A percentile compares a stretch with the other conserved stretches of the same genome.
Evolutionary conservation across 2,329 filamentous ascomycete species (phyloP).

Genomic region (Epichloe glyceriae): DNA sequence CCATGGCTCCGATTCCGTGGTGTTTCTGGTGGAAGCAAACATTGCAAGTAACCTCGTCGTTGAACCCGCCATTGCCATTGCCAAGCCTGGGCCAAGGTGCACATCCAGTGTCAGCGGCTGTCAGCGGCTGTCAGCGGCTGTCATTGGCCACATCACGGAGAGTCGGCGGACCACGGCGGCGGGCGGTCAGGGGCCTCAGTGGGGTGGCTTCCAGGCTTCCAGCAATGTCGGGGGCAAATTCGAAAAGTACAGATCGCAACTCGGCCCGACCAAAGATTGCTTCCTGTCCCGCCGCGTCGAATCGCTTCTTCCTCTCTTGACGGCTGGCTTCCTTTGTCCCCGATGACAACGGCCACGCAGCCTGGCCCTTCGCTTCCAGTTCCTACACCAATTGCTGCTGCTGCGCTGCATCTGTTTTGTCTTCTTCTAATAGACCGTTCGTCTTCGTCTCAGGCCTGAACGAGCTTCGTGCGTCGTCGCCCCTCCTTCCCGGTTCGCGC

Average conservation of each 20-base stretch:
- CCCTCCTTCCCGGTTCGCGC: not conserved
- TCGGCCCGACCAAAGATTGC: not conserved
- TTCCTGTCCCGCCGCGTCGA: not conserved
- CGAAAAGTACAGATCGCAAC: conserved; percentile 4
- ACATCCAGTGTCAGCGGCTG: no score
- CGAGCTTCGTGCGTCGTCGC: not conserved
- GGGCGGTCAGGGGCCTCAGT: not conserved
- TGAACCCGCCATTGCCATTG: no score
- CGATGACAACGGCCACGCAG: conserved; percentile 4
- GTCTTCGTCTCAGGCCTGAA: not conserved
- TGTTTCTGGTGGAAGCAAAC: conserved; percentile 9
- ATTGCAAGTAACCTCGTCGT: no score
- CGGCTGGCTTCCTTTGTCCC: not conserved
- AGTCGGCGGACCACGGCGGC: no score
- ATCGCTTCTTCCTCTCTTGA: not conserved
- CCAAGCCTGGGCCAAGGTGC: no score
- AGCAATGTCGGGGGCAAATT: not conserved
- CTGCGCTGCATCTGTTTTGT: not conserved
- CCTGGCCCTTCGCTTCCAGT: not conserved
- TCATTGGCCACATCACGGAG: not conserved
- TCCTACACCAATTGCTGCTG: not conserved
- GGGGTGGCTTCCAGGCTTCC: not conserved
- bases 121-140: not conserved
- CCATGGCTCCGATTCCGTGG: conserved; percentile 24
- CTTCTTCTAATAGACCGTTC: not conserved